Evolutionary conservation across 495 filamentous ascomycete species (phyloP).

Genomic region (Penicillium cosmopolitanum): DNA sequence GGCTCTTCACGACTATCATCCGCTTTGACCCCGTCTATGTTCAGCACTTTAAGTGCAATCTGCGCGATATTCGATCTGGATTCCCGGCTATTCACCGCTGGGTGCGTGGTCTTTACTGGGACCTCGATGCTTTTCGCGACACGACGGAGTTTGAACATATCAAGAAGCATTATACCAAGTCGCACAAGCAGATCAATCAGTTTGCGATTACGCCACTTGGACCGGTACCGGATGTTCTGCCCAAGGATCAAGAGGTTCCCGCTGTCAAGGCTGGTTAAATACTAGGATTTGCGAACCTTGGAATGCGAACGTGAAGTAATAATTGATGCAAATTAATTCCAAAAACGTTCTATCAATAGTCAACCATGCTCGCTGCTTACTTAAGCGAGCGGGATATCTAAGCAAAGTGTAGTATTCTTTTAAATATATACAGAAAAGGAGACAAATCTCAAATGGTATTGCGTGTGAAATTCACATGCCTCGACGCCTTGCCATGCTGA

Average conservation of each 20-base stretch:
- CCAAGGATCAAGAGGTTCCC: slow-evolving; percentile 61
- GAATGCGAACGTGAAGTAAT: not conserved
- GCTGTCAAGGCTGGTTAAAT: slow-evolving; percentile 47
- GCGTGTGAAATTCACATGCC: slow-evolving; percentile 19
- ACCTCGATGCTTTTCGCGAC: slow-evolving; percentile 60
- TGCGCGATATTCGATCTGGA: slow-evolving; percentile 78
- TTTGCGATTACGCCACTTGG: slow-evolving; percentile 67
- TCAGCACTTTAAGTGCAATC: slow-evolving; percentile 93
- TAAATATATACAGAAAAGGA: slow-evolving; percentile 20
- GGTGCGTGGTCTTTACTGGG: slow-evolving; percentile 72
- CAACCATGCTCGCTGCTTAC: not conserved
- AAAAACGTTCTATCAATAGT: not conserved
- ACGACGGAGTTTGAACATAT: slow-evolving; percentile 74
- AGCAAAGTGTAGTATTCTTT: slow-evolving; percentile 15
- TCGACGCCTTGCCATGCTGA: slow-evolving; percentile 47
- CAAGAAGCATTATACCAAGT: slow-evolving; percentile 73
- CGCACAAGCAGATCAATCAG: slow-evolving; percentile 70
- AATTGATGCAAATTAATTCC: not conserved
- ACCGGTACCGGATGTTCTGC: slow-evolving; percentile 63
- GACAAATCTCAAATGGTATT: slow-evolving; percentile 21
- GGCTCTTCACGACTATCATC: slow-evolving; percentile 81
- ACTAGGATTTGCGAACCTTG: not conserved
- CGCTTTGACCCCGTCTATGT: slow-evolving; percentile 90
- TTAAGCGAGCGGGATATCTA: slow-evolving; percentile 4
- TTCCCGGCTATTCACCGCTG: slow-evolving; percentile 71